Evolutionary conservation across 805 yeast species (phyloP), one percentile per base, ranked within the genome.

Genomic region (Spathaspora gorwiae): DNA sequence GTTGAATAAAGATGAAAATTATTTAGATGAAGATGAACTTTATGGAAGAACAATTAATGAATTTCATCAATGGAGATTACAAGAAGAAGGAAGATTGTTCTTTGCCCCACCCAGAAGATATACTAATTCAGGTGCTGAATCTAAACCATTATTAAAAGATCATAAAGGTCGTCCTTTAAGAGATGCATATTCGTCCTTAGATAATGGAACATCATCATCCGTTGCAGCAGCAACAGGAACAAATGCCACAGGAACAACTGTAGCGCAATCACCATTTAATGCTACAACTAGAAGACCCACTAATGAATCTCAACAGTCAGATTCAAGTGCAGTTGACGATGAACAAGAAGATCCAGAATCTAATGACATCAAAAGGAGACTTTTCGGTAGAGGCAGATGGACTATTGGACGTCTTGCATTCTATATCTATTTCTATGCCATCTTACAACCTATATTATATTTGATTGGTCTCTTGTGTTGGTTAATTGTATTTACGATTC

Each of bases 301-400:
- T 9, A 15, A 8, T 29, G 9, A 9, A 29, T 29, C 32, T 11
- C 26, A 9, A 35, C 19, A 35, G 45, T 49, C 13, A 49, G 47
- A 3, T 9, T 29, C 32, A 11, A 52, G 43, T 27, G 57, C 52
- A 13, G 49, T 46, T 10, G 57, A 54, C 14, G 51, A 49, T 26
- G 51, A 45, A 10, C 54, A 56, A 39, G 51, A 51, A 26, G 51
- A 40, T 24, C 37, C 32, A 36, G 60, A 55, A 19, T 35, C 43
- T 6, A 48, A 54, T 46, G 69, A 65, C 54, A 61, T 79, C 59
- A 66, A 70, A 61, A 60, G 63, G 19, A 75, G 98, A 47, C 71
- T 80, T 41, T 92, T 94, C 61, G 98, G 98, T 32, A 76, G 98
- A 61, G 98, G 98, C 33, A 70, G 81, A 53, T 94, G 98, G 98